phyloP scores from a whole-genome alignment of 225 moss, liverwort and hornwort species.

The Antitrichia curtipendula region DNA sequence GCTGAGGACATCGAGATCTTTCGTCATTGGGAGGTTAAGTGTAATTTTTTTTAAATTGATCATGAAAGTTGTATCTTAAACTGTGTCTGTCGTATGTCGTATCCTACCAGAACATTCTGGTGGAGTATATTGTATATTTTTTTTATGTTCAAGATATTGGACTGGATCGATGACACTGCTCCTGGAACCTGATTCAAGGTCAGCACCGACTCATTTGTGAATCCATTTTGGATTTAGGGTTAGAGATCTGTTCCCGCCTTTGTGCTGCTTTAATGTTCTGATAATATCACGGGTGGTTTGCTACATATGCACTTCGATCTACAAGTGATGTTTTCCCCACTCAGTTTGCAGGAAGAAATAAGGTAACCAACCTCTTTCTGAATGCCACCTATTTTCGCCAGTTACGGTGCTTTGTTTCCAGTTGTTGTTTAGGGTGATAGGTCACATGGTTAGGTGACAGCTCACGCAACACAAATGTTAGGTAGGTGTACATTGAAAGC shows the following conservation, averaged over 20 bases:
- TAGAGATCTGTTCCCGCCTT: background rate
- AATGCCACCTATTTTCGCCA: too few species aligned
- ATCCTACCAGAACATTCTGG: background rate
- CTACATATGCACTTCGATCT: background rate
- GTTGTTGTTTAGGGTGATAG: too few species aligned
- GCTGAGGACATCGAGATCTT: background rate
- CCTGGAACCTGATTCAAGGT: background rate
- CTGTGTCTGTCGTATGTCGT: background rate
- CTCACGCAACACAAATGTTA: too few species aligned
- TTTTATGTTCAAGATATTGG: background rate
- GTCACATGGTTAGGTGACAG: too few species aligned
- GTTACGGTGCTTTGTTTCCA: too few species aligned
- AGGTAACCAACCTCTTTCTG: too few species aligned
- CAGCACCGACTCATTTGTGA: background rate
- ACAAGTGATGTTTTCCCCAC: background rate
- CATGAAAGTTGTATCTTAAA: background rate
- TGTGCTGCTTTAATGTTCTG: background rate
- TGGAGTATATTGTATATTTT: background rate
- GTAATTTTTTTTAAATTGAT: background rate
- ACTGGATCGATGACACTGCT: background rate
- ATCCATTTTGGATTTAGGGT: background rate
- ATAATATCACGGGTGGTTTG: background rate
- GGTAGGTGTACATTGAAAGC: too few species aligned
- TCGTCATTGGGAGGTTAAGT: background rate
- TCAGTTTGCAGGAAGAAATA: background rate